Base-by-base conservation (phyloP, 257 asterid genomes). In the Solanum lignicaule region DNA sequence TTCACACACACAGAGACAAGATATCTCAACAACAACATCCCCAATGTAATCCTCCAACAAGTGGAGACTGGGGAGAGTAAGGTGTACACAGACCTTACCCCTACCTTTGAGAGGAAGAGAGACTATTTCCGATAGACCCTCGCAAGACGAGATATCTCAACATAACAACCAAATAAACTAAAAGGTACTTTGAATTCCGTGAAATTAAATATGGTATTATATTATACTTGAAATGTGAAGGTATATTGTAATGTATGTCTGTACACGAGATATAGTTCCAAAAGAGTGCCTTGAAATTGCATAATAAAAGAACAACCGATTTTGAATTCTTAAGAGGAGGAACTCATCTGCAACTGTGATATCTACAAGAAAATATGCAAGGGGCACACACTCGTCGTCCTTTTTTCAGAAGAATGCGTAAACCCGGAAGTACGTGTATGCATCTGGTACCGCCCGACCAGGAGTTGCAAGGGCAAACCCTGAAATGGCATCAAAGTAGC, bases 311-410 rank as follows among this genome's bases (percentile, higher is more conserved):
- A 87, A 89, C 90, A 92, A 90, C 93, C 92, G 90, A 85, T 82
- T 90, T 90, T 90, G 92, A 94, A 93, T 92, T 93, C 95, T 90
- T 94, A 92, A 93, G 98, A 91, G 98, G 90, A 94, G 95, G 93
- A 91, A 95, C 98, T 95, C 98, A 95, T 93, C 98, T 95, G 98
- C 98, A 90, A 90, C 94, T 72, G 91, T n/a, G 90, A 91, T 91
- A 92, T 94, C 95, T 94, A 94, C 95, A 93, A 90, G 91, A 89
- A 91, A 74, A 90, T 87, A 93, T 92, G 90, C 92, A 86, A 89
- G 88, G 86, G 83, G 66, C 87, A 83, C 69, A 85, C 76, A 88
- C 65, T 83, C 89, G 32, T 87, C 87, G 84, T 87, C 88, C 88
- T 87, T 58, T 78, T 86, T 90, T 69, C 88, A 83, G 68, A 76